A percentile compares a stretch with the other conserved stretches of the same genome.
These are phyloP conservation scores for Phytophthora melonis DNA, from an alignment of 352 stramenopile genomes.

Conservation along the genomic window DNA sequence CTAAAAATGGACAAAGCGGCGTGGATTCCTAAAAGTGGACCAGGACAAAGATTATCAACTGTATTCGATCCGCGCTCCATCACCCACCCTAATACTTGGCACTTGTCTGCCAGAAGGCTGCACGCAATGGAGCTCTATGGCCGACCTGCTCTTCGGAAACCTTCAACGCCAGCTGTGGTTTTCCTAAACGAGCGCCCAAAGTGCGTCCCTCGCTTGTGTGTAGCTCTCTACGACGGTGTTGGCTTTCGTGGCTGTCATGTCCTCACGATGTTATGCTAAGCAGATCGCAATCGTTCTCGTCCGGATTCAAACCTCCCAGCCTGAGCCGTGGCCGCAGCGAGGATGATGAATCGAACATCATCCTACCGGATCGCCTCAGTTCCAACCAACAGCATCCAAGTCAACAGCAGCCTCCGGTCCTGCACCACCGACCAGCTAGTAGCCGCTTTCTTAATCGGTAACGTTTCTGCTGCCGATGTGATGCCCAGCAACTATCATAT, in stretches of 20 bases:
- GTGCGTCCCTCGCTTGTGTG: conserved; percentile 17
- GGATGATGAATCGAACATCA: conserved; percentile 4
- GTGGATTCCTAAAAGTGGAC: background rate
- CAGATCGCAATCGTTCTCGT: conserved; percentile 45
- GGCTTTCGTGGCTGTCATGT: background rate
- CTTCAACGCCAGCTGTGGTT: background rate
- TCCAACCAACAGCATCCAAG: conserved; percentile 18
- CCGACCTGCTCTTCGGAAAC: background rate
- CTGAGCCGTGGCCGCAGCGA: conserved; percentile 1
- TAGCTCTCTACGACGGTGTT: background rate
- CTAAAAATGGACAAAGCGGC: background rate
- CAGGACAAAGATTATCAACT: background rate
- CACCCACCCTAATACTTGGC: background rate
- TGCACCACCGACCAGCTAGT: conserved; percentile 34
- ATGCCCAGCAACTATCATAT: background rate
- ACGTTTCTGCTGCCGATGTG: background rate
- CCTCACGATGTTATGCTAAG: background rate
- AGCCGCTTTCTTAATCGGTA: conserved; percentile 33
- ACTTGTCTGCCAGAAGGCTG: background rate
- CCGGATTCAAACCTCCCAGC: conserved; percentile 30
- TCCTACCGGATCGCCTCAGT: conserved; percentile 1
- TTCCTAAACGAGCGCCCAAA: conserved; percentile 42
- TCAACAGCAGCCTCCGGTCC: conserved; percentile 6
- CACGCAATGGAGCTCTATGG: background rate
- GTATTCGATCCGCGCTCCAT: background rate